Evolutionary conservation across 495 filamentous ascomycete species (phyloP).

Genomic region (Lichina pygmaea): DNA sequence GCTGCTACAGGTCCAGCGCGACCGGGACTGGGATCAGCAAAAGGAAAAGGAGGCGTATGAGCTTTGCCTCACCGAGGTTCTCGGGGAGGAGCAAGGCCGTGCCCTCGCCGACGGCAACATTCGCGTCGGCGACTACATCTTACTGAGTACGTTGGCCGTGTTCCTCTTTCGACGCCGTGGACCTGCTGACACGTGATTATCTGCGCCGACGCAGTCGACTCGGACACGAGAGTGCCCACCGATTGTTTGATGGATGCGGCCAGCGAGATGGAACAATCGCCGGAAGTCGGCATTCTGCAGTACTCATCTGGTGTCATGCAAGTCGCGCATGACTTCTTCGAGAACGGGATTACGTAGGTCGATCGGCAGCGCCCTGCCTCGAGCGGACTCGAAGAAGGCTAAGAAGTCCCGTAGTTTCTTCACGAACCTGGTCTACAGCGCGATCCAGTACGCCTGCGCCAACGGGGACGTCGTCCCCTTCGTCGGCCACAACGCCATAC

Average conservation of each 20-base stretch:
- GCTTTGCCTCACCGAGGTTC: constrained; percentile 20
- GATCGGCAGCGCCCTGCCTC: no score
- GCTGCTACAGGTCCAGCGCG: constrained; percentile 16
- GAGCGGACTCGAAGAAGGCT: no score
- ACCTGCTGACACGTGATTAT: background rate
- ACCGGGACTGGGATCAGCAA: constrained; percentile 19
- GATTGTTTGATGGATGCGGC: constrained; percentile 57
- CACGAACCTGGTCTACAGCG: constrained; percentile 58
- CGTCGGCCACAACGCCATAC: constrained; percentile 48
- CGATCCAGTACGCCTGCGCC: constrained; percentile 50
- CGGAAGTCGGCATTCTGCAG: constrained; percentile 59
- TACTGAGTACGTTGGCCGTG: constrained; percentile 15
- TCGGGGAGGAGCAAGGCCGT: constrained; percentile 32
- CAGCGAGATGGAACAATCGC: constrained; percentile 55
- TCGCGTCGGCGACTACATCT: constrained; percentile 55
- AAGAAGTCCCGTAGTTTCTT: constrained; percentile 24
- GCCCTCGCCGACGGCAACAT: constrained; percentile 64
- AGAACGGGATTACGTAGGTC: constrained; percentile 4
- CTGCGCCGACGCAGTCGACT: constrained; percentile 23
- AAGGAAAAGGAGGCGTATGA: constrained; percentile 25
- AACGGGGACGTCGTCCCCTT: constrained; percentile 64
- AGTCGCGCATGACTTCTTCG: constrained; percentile 41
- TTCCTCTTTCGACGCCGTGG: background rate
- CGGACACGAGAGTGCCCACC: constrained; percentile 42
- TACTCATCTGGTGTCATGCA: constrained; percentile 67